Evolutionary conservation across 495 filamentous ascomycete genomes (phyloP), one percentile per base, ranked within the genome.

Genomic region (Mycothermus thermophilus): DNA sequence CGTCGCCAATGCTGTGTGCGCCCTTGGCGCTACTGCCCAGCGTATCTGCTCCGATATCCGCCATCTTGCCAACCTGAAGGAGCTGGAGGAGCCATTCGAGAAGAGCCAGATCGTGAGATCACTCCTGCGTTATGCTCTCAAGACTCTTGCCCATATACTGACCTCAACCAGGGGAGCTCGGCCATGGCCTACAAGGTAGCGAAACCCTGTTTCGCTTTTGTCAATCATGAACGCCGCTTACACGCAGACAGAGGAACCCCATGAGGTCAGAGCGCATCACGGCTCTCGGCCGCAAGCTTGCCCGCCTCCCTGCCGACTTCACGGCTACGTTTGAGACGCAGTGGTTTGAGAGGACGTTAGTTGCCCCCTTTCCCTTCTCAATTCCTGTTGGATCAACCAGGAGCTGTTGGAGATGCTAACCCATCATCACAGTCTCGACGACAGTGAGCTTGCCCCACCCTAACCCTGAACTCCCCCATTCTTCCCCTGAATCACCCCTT

Each of bases 1-100:
- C 30, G 70, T 95, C 24, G 68, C 75, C 37, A 86, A 87, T 52
- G 85, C 81, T 17, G 68, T 96, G 22, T 70, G 73, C 31, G 80
- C 75, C 2, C 79, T 97, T 42, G 88, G 87, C 22, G 74, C 82
- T 9, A 93, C 83, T 3, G 80, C 75, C 34, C 71, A 88, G 62
- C 50, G 68, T 27, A 83, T 87, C 36, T 46, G 49, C 24, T 38
- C 67, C 45, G 83, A 88, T 49, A 82, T 93, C 40, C 70, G 85
- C 19, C 80, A 84, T 48, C 63, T 92, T n/a, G 81, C 80, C 3
- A 47, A 52, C 32, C 40, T 50, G 20, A 64, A 64, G 56, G 75
- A 90, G 60, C 65, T 93, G 42, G 86, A 96, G 56, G 88, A 94
- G 65, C 88, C 88, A 2, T 90, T 92, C 37, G 88, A 93, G 60